These are phyloP conservation scores for Diaporthe batatas DNA, from an alignment of 2,329 filamentous ascomycete species.

Conservation along the genomic window DNA sequence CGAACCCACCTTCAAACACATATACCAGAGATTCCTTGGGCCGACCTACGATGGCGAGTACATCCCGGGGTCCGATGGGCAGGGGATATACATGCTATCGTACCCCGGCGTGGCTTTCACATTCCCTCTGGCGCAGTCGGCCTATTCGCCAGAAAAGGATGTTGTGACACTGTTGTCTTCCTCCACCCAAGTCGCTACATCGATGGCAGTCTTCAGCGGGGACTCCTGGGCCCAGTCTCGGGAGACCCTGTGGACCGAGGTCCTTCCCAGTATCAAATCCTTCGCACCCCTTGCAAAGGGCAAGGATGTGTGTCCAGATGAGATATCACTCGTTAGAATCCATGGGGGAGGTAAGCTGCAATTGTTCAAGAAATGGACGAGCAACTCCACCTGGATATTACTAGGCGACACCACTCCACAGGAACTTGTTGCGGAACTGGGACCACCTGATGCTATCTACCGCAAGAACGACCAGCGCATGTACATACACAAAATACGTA, in stretches of 20 bases:
- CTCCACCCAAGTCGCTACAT: slow-evolving; percentile 80
- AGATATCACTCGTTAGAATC: slow-evolving; percentile 84
- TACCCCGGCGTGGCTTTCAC: slow-evolving; percentile 96
- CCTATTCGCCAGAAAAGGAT: slow-evolving; percentile 82
- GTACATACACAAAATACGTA: slow-evolving; percentile 81
- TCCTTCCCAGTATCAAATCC: slow-evolving; percentile 80
- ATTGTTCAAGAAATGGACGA: slow-evolving; percentile 79
- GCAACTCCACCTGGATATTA: slow-evolving; percentile 75
- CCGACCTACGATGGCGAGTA: slow-evolving; percentile 96
- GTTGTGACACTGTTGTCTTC: slow-evolving; percentile 89
- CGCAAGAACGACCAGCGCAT: slow-evolving; percentile 90
- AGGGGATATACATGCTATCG: slow-evolving; percentile 84
- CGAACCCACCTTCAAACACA: slow-evolving; percentile 86
- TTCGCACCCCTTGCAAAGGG: slow-evolving; percentile 77
- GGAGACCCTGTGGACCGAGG: slow-evolving; percentile 79
- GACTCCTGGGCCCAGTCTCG: slow-evolving; percentile 91
- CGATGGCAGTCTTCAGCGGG: slow-evolving; percentile 92
- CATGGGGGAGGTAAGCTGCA: slow-evolving; percentile 84
- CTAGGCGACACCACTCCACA: slow-evolving; percentile 92
- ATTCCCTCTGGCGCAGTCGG: slow-evolving; percentile 81
- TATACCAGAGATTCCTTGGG: slow-evolving; percentile 94
- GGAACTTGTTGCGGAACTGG: slow-evolving; percentile 89
- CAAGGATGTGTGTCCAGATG: slow-evolving; percentile 86
- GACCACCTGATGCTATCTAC: slow-evolving; percentile 94
- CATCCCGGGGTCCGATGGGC: slow-evolving; percentile 71